Percentiles rank a stretch among this genome's conserved stretches.
Conservation (phyloP, 1,139 yeast genomes). For the Torulaspora globosa region DNA sequence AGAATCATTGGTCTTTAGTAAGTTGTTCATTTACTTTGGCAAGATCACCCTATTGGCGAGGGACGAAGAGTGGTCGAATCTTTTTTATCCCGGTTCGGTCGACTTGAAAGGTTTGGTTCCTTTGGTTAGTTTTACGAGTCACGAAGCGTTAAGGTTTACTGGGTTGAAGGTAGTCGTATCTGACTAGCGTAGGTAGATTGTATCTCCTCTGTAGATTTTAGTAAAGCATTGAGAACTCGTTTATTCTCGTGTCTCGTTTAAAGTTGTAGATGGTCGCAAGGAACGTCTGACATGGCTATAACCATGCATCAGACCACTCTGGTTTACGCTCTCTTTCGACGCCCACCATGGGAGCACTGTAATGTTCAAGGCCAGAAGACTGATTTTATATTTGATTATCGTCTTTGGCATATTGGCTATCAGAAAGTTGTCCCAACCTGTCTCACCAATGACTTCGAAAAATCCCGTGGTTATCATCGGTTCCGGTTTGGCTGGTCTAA, state of each 20-base stretch:
- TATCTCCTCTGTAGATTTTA: constrained; percentile 6
- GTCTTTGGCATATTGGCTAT: neutral
- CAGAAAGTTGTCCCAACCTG: constrained; percentile 3
- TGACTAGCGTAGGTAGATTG: neutral
- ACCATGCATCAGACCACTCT: neutral
- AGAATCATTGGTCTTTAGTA: constrained; percentile 23
- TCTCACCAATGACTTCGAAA: constrained; percentile 11
- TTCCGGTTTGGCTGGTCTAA: constrained; percentile 74
- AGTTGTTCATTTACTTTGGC: neutral
- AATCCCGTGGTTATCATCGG: constrained; percentile 61
- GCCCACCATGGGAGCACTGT: neutral
- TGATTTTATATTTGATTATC: constrained; percentile 6
- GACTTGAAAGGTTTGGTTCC: constrained; percentile 35
- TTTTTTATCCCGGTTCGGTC: constrained; percentile 11
- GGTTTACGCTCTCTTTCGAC: neutral
- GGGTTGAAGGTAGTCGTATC: constrained; percentile 3
- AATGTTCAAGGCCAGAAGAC: constrained; percentile 8
- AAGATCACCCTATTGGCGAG: constrained; percentile 33
- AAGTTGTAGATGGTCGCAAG: neutral
- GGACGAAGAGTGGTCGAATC: constrained; percentile 31
- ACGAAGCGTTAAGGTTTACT: neutral
- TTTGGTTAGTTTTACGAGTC: constrained; percentile 10
- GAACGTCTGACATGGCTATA: neutral
- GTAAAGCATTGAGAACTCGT: constrained; percentile 1
- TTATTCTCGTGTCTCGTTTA: neutral